These are phyloP conservation scores for Malassezia japonica DNA, from an alignment of 1,284 basidiomycete species.

Conservation along the genomic window DNA sequence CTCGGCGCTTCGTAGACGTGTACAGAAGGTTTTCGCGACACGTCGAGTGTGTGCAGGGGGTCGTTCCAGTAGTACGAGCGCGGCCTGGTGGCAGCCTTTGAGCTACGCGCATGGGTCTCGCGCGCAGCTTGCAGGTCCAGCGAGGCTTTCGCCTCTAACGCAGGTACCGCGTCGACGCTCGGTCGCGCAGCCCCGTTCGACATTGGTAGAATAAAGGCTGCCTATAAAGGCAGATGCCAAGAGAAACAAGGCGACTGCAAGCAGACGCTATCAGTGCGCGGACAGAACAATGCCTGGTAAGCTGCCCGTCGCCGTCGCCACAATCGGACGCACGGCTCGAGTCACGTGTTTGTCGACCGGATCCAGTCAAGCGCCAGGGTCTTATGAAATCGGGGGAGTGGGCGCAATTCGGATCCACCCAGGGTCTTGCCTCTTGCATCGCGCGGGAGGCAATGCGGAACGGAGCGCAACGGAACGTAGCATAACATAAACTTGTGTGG, in stretches of 20 bases:
- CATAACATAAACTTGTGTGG: no score
- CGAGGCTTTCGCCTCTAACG: conserved; percentile 1
- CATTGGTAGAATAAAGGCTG: no score
- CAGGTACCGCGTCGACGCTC: background rate
- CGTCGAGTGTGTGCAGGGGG: background rate
- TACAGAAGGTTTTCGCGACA: background rate
- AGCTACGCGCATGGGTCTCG: background rate
- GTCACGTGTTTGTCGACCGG: background rate
- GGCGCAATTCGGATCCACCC: no score
- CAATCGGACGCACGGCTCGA: no score
- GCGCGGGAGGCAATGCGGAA: no score
- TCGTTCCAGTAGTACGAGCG: background rate
- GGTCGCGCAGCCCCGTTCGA: background rate
- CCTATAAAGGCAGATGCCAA: background rate
- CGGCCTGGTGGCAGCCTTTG: background rate
- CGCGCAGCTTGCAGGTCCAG: background rate
- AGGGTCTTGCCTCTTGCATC: no score
- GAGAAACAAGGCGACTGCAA: background rate
- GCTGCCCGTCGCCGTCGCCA: background rate
- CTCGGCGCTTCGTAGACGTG: no score
- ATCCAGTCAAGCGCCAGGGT: background rate
- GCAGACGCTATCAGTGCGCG: background rate
- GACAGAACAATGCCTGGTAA: no score
- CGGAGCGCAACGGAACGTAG: no score
- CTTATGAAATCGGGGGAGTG: no score